Base-by-base conservation (phyloP, 75 land plant genomes). In the Sequoiadendron giganteum region DNA sequence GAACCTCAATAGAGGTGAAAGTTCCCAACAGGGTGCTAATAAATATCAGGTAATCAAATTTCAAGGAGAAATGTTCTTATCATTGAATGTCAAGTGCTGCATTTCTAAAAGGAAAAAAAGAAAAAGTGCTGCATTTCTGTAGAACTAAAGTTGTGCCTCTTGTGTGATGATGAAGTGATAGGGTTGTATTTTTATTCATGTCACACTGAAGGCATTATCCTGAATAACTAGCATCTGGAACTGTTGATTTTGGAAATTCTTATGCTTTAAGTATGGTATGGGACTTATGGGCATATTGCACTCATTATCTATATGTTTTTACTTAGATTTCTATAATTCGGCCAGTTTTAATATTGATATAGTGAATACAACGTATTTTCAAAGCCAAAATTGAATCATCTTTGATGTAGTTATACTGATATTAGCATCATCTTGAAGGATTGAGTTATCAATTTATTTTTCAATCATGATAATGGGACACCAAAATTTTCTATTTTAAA, bases 21-120 rank as follows among this genome's bases (percentile, higher is more conserved):
- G 10, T 32, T 14, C n/a, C 13, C 84, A n/a, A n/a, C 77, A 34
- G 77, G 38, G 13, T 13, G 39, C 77, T 11, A 34, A 75, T 75
- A 49, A 47, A 28, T 25, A 82, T 82, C 84, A 82, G 84, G 84
- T 82, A 82, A 82, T 82, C 10, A 47, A 47, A 30, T 82, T n/a
- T 49, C 52, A 47, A 82, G n/a, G 49, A n/a, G 84, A 82, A 5
- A 28, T 47, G 48, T n/a, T 47, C 32, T 10, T 47, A n/a, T 82
- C 32, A 25, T 45, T 45, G 48, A 47, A 47, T 34, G 14, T 47
- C 2, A 47, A 82, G 25, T 82, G 32, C 9, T 47, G 32, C 10
- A 47, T 82, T 82, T 47, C 84, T 21, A n/a, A n/a, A n/a, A n/a
- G n/a, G n/a, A n/a, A n/a, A n/a, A n/a, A n/a, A n/a, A n/a, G n/a